Evolutionary conservation across 164 flowering plant genomes (phyloP).

Genomic region (Berberis vulgaris): DNA sequence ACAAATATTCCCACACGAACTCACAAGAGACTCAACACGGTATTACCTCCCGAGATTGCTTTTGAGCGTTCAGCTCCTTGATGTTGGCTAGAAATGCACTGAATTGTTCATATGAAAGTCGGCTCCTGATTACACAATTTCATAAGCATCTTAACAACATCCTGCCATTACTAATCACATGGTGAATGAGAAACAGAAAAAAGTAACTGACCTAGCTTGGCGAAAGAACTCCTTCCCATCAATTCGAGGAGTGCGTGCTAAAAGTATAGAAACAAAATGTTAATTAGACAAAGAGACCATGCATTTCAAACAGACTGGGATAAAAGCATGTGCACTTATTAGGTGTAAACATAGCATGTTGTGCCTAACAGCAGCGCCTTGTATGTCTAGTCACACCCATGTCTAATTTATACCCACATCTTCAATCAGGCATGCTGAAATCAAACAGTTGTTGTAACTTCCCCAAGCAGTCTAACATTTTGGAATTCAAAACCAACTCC

Average conservation of each 20-base stretch:
- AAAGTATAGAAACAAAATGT: not conserved
- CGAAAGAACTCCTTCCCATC: constrained; percentile 99
- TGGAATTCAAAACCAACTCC: too few species aligned
- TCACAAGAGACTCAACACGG: not conserved
- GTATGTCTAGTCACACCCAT: too few species aligned
- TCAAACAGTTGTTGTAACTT: too few species aligned
- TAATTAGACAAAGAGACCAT: not conserved
- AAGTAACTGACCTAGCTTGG: constrained; percentile 63
- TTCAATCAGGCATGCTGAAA: too few species aligned
- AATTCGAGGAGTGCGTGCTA: constrained; percentile 66
- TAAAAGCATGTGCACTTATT: too few species aligned
- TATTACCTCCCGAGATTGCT: constrained; percentile 87
- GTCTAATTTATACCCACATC: too few species aligned
- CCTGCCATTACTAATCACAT: not conserved
- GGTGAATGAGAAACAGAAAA: not conserved
- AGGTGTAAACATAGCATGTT: too few species aligned
- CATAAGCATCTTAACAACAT: not conserved
- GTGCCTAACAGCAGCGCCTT: too few species aligned
- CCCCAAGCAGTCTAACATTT: too few species aligned
- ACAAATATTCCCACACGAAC: not conserved
- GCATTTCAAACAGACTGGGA: not conserved
- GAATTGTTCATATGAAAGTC: constrained; percentile 85
- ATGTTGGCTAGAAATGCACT: constrained; percentile 88
- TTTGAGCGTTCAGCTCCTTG: constrained; percentile 89
- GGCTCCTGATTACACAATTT: constrained; percentile 51